phyloP scores from a whole-genome alignment of 129 eudicot genomes.

The Pittosporum tobira region DNA sequence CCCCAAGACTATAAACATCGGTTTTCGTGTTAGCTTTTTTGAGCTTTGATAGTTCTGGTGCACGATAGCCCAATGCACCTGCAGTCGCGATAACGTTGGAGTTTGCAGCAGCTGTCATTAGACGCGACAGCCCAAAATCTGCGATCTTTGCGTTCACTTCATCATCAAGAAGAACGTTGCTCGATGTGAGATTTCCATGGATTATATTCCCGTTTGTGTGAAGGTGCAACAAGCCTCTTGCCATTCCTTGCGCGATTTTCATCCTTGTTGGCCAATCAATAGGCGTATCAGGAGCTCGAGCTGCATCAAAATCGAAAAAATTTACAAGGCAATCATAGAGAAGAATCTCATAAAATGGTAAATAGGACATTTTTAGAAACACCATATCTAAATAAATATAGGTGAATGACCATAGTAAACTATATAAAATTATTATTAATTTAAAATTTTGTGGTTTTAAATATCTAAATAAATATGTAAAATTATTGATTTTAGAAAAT shows the following conservation, averaged over 20 bases:
- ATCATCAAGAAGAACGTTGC: conserved; percentile 16
- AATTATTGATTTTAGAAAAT: no score
- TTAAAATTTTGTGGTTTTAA: no score
- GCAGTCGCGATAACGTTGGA: conserved; percentile 8
- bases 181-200: conserved; percentile 15
- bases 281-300: conserved; percentile 8
- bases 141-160: conserved; percentile 5
- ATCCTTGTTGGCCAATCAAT: conserved; percentile 8
- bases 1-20: conserved; percentile 15
- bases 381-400: no score
- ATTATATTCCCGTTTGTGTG: conserved; percentile 5
- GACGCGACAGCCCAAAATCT: conserved; percentile 14
- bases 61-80: conserved; percentile 9
- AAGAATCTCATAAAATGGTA: no score
- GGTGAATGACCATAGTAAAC: no score
- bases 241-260: conserved; percentile 3
- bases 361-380: no score
- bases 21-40: conserved; percentile 13
- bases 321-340: not conserved
- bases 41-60: conserved; percentile 13
- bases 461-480: no score
- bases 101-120: conserved; percentile 11
- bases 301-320: not conserved
- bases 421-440: no score
- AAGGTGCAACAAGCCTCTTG: conserved; percentile 8